Conservation (phyloP, 116 monocot species). For the Trichopus zeylanicus region DNA sequence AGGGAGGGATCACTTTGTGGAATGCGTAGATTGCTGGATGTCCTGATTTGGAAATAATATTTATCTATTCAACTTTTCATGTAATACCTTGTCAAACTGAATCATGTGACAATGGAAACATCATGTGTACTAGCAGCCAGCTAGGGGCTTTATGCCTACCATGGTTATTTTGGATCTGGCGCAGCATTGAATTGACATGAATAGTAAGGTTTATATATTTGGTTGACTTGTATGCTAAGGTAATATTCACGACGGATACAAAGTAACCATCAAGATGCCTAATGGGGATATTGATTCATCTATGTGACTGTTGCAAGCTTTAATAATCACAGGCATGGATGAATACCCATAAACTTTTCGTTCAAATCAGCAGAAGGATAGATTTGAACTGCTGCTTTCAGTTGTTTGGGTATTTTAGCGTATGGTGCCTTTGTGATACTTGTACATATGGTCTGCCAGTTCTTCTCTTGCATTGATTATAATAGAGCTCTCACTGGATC, state of each 20-base stretch:
- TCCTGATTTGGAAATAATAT: background rate
- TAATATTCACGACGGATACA: slow-evolving; percentile 18
- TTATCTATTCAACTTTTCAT: background rate
- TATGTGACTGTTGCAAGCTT: slow-evolving; percentile 32
- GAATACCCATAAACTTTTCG: slow-evolving; percentile 21
- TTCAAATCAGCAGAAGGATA: slow-evolving; percentile 8
- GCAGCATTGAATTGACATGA: slow-evolving; percentile 16
- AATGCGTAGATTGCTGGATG: slow-evolving; percentile 24
- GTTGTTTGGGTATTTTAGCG: slow-evolving; percentile 40
- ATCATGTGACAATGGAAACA: slow-evolving; percentile 24
- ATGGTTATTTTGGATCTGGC: slow-evolving; percentile 21
- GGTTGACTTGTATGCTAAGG: slow-evolving; percentile 48
- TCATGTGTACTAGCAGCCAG: slow-evolving; percentile 30
- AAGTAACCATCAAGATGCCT: slow-evolving; percentile 20
- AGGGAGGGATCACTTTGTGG: slow-evolving; percentile 22
- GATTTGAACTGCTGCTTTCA: slow-evolving; percentile 23
- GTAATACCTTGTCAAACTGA: slow-evolving; percentile 12
- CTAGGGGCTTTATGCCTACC: slow-evolving; percentile 24
- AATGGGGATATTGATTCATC: slow-evolving; percentile 39
- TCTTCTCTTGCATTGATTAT: slow-evolving; percentile 27
- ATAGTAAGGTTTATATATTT: slow-evolving; percentile 27
- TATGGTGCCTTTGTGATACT: slow-evolving; percentile 25
- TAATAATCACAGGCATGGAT: slow-evolving; percentile 31
- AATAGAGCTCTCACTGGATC: slow-evolving; percentile 30
- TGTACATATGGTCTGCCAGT: slow-evolving; percentile 9